Evolutionary conservation across 495 filamentous ascomycete genomes (phyloP), one percentile per base, ranked within the genome.

Genomic region (Rhizodiscina lignyota): DNA sequence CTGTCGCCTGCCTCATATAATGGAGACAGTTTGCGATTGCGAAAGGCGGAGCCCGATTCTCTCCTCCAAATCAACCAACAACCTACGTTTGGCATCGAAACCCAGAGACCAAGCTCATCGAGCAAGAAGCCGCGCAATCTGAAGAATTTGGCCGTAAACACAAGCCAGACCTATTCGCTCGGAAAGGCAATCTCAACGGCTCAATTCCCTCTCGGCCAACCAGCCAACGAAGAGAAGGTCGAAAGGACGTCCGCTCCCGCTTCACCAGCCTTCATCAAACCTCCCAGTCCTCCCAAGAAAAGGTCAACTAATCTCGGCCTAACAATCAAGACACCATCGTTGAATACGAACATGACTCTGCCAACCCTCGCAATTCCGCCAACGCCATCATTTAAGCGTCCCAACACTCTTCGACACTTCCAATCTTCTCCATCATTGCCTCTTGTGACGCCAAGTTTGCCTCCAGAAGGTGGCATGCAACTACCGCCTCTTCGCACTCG

Each of bases 61-160:
- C 30, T 3, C 33, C 53, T 13, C 24, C 24, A 6, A 27, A 27
- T 8, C 24, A 6, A 13, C 24, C 8, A 13, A 13, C 24, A 6
- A 27, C 30, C 10, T 10, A 32, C 17, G 30, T 16, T 6, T 4
- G 57, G 54, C 42, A 57, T 59, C 45, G 56, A 59, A 29, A 47
- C 42, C 41, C 61, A 59, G 42, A 58, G 38, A 55, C 62, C 38
- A 48, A 50, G 65, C 41, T 78, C 75, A 3, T 82, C 84, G 2
- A 65, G 74, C 20, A 68, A 69, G 50, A 78, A 83, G 51, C 68
- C 74, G 20, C 77, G 84, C 34, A 97, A 97, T 54, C 74, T 87
- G 48, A 97, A 97, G 54, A 87, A 87, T 33, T 63, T 97, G 3
- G 93, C 85, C 1, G 69, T 96, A 38, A 83, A 89, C 39, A 81